phyloP scores from a whole-genome alignment of 2,329 filamentous ascomycete genomes.

The Arthrinium phaeospermum region DNA sequence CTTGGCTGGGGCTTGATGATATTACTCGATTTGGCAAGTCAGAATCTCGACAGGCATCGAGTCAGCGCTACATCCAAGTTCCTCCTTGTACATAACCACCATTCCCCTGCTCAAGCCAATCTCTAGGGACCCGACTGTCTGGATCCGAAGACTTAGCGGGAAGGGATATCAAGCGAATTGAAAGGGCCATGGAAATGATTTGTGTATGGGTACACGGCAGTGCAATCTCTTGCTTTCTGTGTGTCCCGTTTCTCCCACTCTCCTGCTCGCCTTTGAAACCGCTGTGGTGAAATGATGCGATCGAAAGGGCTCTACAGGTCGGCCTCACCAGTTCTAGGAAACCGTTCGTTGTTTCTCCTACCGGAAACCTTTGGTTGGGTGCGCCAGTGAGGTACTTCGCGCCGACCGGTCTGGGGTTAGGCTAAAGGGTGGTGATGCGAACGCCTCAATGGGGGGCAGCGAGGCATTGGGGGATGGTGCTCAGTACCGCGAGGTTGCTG shows the following conservation, averaged over 20 bases:
- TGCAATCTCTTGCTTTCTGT: neutral
- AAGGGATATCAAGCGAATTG: neutral
- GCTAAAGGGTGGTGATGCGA: neutral
- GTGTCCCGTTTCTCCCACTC: neutral
- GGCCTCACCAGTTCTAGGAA: neutral
- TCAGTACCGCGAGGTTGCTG: neutral
- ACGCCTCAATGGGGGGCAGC: neutral
- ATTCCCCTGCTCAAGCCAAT: neutral
- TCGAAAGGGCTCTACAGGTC: too few species aligned
- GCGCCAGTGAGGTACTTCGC: neutral
- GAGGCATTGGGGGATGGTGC: neutral
- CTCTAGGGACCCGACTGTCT: neutral
- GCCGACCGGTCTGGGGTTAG: neutral
- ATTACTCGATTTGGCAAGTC: constrained; percentile 17
- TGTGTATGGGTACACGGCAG: constrained; percentile 15
- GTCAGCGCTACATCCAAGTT: constrained; percentile 1
- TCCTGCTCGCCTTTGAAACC: neutral
- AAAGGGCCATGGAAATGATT: constrained; percentile 9
- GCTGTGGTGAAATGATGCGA: neutral
- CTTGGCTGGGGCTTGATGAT: neutral
- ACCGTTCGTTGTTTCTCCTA: neutral
- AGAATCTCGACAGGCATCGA: neutral
- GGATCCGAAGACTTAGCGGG: neutral
- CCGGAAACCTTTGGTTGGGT: neutral
- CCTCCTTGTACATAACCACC: constrained; percentile 7